phyloP scores from a whole-genome alignment of 257 asterid genomes.

The Primulina eburnea region DNA sequence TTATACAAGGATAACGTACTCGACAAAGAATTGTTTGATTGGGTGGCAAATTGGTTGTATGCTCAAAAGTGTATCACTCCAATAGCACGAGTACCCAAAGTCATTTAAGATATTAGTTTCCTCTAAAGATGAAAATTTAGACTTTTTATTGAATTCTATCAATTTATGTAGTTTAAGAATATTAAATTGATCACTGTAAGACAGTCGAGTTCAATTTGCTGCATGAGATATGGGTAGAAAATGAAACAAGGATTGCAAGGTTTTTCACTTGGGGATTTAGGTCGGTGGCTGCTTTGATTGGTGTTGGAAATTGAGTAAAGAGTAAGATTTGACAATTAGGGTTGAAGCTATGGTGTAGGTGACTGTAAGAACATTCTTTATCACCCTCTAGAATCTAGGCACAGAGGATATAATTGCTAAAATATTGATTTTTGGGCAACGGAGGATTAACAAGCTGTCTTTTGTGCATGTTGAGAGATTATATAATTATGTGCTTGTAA shows the following conservation, averaged over 20 bases:
- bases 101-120: background rate
- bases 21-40: constrained; percentile 5
- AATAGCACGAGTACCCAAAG: constrained; percentile 5
- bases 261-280: background rate
- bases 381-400: background rate
- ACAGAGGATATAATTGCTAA: background rate
- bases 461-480: background rate
- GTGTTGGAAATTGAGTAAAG: background rate
- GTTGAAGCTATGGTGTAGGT: background rate
- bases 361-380: background rate
- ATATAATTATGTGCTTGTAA: background rate
- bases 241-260: constrained; percentile 11
- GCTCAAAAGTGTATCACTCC: background rate
- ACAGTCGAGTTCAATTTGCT: background rate
- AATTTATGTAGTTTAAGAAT: constrained; percentile 8
- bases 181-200: background rate
- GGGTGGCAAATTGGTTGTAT: background rate
- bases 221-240: constrained; percentile 18
- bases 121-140: background rate
- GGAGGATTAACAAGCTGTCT: background rate
- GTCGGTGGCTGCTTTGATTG: background rate
- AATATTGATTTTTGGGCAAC: background rate
- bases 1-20: background rate
- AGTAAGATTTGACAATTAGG: background rate
- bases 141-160: background rate